Conservation (phyloP, 768 basidiomycete genomes). For the Pleurotus eryngii region DNA sequence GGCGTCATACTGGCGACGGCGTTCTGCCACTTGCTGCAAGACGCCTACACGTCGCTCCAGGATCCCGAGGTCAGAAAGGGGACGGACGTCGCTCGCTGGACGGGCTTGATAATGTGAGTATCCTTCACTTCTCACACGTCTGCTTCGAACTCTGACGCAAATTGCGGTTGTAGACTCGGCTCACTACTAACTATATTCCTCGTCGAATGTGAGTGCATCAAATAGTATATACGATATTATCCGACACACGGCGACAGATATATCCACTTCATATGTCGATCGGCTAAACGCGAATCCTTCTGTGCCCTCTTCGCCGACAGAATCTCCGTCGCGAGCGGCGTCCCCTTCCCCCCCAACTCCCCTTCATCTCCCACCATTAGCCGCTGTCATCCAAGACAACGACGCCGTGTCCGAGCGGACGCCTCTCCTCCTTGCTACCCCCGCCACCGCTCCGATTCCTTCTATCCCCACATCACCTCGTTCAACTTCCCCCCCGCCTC, state of each 20-base stretch:
- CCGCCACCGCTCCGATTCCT: background rate
- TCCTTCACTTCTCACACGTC: background rate
- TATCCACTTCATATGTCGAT: conserved; percentile 75
- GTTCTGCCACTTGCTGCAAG: conserved; percentile 78
- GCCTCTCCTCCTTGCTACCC: background rate
- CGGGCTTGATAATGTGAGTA: conserved; percentile 73
- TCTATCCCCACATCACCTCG: background rate
- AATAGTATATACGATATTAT: background rate
- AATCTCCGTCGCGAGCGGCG: conserved; percentile 16
- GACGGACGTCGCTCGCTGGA: conserved; percentile 52
- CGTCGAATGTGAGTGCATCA: conserved; percentile 63
- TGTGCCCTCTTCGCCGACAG: conserved; percentile 35
- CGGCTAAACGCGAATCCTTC: conserved; percentile 63
- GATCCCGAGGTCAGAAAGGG: conserved; percentile 39
- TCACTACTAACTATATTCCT: conserved; percentile 73
- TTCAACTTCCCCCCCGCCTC: background rate
- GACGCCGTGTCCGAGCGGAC: background rate
- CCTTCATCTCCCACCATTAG: background rate
- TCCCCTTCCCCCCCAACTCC: background rate
- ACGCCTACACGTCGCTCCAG: conserved; percentile 63
- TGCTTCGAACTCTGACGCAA: background rate
- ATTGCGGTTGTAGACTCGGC: conserved; percentile 38
- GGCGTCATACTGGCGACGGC: conserved; percentile 81
- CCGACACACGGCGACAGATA: conserved; percentile 39
- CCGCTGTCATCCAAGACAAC: too few relatives aligned